Evolutionary conservation across 225 moss, liverwort and hornwort species (phyloP).

Genomic region (Polytrichum formosum): DNA sequence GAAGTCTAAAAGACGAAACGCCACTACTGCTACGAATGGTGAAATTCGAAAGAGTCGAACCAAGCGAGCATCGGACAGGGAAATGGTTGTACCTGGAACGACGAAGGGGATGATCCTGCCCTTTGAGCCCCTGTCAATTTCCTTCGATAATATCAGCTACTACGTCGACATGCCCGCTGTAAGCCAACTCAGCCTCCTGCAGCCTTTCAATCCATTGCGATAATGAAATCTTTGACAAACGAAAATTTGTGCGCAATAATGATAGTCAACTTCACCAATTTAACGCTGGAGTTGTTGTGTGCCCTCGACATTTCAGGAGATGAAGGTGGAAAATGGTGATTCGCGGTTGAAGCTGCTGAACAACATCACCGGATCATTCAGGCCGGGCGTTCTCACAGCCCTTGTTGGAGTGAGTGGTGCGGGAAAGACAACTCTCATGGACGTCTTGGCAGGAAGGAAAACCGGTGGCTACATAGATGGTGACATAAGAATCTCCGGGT

Average conservation of each 20-base stretch:
- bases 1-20: constrained; percentile 6
- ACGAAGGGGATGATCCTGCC: constrained; percentile 51
- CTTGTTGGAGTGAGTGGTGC: constrained; percentile 50
- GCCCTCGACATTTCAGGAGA: constrained; percentile 25
- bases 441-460: constrained; percentile 47
- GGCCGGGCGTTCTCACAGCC: constrained; percentile 49
- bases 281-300: no score
- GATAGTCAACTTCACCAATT: no score
- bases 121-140: constrained; percentile 49
- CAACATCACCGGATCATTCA: constrained; percentile 50
- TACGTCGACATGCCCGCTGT: constrained; percentile 58
- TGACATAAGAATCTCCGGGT: constrained; percentile 34
- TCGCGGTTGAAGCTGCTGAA: constrained; percentile 39
- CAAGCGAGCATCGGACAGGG: constrained; percentile 1
- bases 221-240: no score
- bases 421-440: constrained; percentile 54
- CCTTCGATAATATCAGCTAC: constrained; percentile 50
- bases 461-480: constrained; percentile 50
- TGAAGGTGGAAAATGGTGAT: constrained; percentile 43
- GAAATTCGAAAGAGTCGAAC: constrained; percentile 10
- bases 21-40: neutral
- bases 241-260: no score
- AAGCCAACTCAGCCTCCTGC: neutral
- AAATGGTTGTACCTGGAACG: constrained; percentile 23
- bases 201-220: no score